These are phyloP conservation scores for Colletotrichum cuscutae DNA, from an alignment of 2,329 filamentous ascomycete genomes.

Conservation along the genomic window DNA sequence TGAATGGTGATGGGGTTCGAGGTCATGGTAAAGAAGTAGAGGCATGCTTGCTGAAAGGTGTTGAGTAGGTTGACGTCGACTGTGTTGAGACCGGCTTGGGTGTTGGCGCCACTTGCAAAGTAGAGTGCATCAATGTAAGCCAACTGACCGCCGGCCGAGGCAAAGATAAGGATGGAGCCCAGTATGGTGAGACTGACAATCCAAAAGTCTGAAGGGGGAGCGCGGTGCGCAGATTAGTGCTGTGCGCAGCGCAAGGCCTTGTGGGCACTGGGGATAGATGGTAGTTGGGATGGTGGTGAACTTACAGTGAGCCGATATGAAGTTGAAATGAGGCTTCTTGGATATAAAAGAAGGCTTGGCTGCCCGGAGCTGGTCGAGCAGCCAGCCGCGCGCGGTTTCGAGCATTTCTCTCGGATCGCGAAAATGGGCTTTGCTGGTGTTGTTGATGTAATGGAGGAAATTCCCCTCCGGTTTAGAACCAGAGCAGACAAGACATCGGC, in stretches of 20 bases:
- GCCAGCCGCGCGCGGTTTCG: conserved; percentile 41
- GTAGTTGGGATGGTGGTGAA: conserved; percentile 35
- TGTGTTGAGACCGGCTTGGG: conserved; percentile 93
- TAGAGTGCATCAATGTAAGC: conserved; percentile 89
- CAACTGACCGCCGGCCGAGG: conserved; percentile 65
- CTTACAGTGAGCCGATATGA: conserved; percentile 83
- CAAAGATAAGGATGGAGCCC: conserved; percentile 82
- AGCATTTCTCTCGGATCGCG: conserved; percentile 43
- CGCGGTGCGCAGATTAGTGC: conserved; percentile 19
- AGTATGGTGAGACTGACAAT: conserved; percentile 79
- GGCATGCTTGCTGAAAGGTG: conserved; percentile 78
- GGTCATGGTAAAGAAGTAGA: conserved; percentile 78
- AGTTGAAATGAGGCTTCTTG: conserved; percentile 78
- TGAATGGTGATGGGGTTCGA: conserved; percentile 88
- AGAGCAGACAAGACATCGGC: conserved; percentile 19
- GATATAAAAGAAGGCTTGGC: conserved; percentile 67
- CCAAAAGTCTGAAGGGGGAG: conserved; percentile 71
- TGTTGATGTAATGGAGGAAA: background rate
- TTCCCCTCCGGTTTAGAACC: background rate
- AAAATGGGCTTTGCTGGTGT: background rate
- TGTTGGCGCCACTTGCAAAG: conserved; percentile 86
- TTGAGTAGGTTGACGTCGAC: conserved; percentile 73
- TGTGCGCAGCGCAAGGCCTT: conserved; percentile 2
- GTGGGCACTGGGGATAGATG: background rate
- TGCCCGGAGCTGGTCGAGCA: conserved; percentile 53